Conservation (phyloP, 768 basidiomycete species). For the Lactarius pseudohatsudake region DNA sequence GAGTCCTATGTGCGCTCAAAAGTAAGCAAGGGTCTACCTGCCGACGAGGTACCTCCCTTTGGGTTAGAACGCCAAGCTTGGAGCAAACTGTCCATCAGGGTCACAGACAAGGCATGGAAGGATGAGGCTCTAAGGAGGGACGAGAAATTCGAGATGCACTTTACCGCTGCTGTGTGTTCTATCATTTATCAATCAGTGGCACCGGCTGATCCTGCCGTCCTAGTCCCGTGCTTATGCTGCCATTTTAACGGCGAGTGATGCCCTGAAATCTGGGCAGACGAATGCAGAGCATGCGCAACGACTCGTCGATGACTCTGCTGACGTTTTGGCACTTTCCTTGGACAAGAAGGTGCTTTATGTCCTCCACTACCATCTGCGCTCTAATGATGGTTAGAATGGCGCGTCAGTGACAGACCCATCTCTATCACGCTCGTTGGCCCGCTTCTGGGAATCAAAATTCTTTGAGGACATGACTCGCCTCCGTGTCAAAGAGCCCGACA, state of each 20-base stretch:
- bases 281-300: slow-evolving; percentile 47
- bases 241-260: slow-evolving; percentile 48
- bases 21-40: slow-evolving; percentile 62
- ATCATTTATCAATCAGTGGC: slow-evolving; percentile 22
- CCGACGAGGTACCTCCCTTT: slow-evolving; percentile 44
- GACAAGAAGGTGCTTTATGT: slow-evolving; percentile 63
- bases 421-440: slow-evolving; percentile 77
- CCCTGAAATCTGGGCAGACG: slow-evolving; percentile 43
- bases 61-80: slow-evolving; percentile 57
- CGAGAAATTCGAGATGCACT: slow-evolving; percentile 92
- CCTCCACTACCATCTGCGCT: slow-evolving; percentile 9
- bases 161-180: slow-evolving; percentile 67
- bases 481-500: slow-evolving; percentile 83
- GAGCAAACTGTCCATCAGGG: slow-evolving; percentile 47
- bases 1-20: slow-evolving; percentile 57
- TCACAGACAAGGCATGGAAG: slow-evolving; percentile 60
- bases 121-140: slow-evolving; percentile 70
- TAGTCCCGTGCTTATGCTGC: slow-evolving; percentile 56
- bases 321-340: slow-evolving; percentile 69
- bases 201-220: slow-evolving; percentile 2
- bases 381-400: slow-evolving; percentile 53
- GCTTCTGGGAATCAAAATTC: slow-evolving; percentile 88
- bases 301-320: slow-evolving; percentile 73
- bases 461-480: slow-evolving; percentile 92
- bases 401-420: slow-evolving; percentile 82